Percentiles rank a stretch among this genome's conserved stretches.
phyloP scores from a whole-genome alignment of 805 yeast species.

The Saccharomycopsis sp. region DNA sequence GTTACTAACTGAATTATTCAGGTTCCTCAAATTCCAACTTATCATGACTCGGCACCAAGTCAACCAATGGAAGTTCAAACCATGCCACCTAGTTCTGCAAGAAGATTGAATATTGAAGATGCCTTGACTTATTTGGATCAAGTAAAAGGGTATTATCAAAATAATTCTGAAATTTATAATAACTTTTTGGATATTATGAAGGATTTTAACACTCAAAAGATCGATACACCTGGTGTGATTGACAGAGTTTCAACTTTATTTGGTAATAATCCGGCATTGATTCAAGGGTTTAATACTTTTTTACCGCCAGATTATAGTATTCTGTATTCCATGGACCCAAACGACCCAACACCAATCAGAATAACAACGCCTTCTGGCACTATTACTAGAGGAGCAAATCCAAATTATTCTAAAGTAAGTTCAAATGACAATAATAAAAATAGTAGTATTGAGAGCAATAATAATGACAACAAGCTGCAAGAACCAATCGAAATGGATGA shows the following conservation, averaged over 20 bases:
- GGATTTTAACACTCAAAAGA: constrained; percentile 92
- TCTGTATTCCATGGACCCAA: constrained; percentile 82
- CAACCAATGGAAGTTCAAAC: not conserved
- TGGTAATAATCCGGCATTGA: constrained; percentile 86
- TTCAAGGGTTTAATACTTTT: constrained; percentile 96
- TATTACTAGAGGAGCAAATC: constrained; percentile 29
- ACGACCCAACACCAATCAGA: constrained; percentile 85
- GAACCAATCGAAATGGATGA: constrained; percentile 81
- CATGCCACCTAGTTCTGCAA: not conserved
- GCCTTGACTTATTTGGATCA: constrained; percentile 94
- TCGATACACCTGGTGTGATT: constrained; percentile 98
- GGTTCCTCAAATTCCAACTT: not conserved
- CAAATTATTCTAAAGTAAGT: not conserved
- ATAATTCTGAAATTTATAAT: constrained; percentile 93
- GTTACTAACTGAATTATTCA: not conserved
- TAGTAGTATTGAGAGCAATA: constrained; percentile 23
- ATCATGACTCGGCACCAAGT: not conserved
- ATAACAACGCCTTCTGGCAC: constrained; percentile 96
- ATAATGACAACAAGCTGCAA: constrained; percentile 21
- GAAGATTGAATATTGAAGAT: constrained; percentile 75
- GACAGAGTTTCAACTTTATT: constrained; percentile 88
- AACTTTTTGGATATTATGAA: constrained; percentile 97
- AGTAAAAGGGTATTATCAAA: constrained; percentile 85
- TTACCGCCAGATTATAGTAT: constrained; percentile 94
- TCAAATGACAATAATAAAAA: not conserved